These are phyloP conservation scores for Myxozyma neotropica DNA, from an alignment of 805 yeast species.

Conservation along the genomic window DNA sequence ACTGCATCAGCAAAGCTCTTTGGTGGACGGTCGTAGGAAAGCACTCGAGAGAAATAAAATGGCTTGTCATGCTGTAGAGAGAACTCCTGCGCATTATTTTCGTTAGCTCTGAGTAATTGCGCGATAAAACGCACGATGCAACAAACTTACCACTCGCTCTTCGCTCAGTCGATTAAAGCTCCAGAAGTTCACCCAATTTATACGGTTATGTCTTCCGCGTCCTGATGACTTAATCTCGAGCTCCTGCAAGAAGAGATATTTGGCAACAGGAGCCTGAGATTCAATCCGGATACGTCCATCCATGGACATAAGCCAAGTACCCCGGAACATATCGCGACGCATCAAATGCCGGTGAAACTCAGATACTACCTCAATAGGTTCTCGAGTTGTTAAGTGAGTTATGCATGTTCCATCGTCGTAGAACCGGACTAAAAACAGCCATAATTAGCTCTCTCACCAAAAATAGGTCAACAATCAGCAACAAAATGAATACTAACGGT, in stretches of 20 bases:
- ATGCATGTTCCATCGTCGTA: slow-evolving; percentile 76
- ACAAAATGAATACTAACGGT: slow-evolving; percentile 39
- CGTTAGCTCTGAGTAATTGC: too few species aligned
- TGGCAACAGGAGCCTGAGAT: slow-evolving; percentile 33
- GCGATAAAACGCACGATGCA: neutral
- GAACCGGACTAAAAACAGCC: slow-evolving; percentile 54
- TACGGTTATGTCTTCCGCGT: slow-evolving; percentile 63
- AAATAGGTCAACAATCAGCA: neutral
- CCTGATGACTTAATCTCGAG: slow-evolving; percentile 59
- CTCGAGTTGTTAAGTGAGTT: slow-evolving; percentile 67
- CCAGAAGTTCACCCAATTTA: slow-evolving; percentile 70
- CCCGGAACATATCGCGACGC: slow-evolving; percentile 32
- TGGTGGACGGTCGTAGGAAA: slow-evolving; percentile 27
- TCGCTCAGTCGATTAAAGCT: slow-evolving; percentile 59
- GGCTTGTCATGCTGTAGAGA: slow-evolving; percentile 72
- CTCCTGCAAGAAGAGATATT: slow-evolving; percentile 27
- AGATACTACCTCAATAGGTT: slow-evolving; percentile 70
- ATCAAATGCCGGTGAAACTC: slow-evolving; percentile 44
- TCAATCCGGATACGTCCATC: slow-evolving; percentile 29
- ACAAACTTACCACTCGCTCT: slow-evolving; percentile 47
- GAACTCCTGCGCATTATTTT: slow-evolving; percentile 42
- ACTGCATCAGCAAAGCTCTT: slow-evolving; percentile 17
- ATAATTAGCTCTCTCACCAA: neutral
- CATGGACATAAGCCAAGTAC: slow-evolving; percentile 30
- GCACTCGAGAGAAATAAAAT: slow-evolving; percentile 61